Percentiles rank a stretch among this genome's conserved stretches.
Conservation (phyloP, 169 alveolate genomes). For the Plasmodium relictum region DNA sequence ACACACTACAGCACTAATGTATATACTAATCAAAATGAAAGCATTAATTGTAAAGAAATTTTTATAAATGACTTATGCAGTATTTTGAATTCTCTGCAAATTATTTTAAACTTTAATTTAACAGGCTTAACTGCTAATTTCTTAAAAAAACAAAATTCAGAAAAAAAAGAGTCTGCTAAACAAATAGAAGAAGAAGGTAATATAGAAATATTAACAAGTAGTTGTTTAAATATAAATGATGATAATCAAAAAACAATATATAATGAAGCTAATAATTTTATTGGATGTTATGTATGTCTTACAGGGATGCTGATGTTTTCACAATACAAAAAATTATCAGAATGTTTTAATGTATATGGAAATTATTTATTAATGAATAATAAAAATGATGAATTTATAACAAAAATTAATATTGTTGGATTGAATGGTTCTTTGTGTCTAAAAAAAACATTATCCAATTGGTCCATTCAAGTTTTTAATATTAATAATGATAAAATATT, state of each 20-base stretch:
- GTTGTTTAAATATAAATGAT: neutral
- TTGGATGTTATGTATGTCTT: slow-evolving; percentile 9
- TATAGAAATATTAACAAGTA: neutral
- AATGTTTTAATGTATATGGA: slow-evolving; percentile 21
- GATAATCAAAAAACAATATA: neutral
- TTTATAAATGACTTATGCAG: slow-evolving; percentile 56
- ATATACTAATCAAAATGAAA: slow-evolving; percentile 23
- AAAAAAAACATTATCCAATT: slow-evolving; percentile 68
- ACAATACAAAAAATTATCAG: slow-evolving; percentile 8
- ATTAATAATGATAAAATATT: slow-evolving; percentile 10
- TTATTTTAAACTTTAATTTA: slow-evolving; percentile 19
- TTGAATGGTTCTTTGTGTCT: slow-evolving; percentile 36
- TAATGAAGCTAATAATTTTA: neutral
- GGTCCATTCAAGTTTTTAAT: slow-evolving; percentile 57
- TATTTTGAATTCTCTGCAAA: slow-evolving; percentile 25
- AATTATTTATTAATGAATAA: slow-evolving; percentile 62
- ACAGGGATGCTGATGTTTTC: slow-evolving; percentile 55
- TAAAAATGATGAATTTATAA: slow-evolving; percentile 60
- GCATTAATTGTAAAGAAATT: slow-evolving; percentile 28
- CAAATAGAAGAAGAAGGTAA: neutral
- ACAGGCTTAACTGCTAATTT: slow-evolving; percentile 58
- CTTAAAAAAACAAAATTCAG: slow-evolving; percentile 9
- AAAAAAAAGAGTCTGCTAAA: neutral
- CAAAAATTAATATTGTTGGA: slow-evolving; percentile 63
- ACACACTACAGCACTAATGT: slow-evolving; percentile 48